Conservation (phyloP, 2,329 filamentous ascomycete genomes). For the Calonectria pauciramosa region DNA sequence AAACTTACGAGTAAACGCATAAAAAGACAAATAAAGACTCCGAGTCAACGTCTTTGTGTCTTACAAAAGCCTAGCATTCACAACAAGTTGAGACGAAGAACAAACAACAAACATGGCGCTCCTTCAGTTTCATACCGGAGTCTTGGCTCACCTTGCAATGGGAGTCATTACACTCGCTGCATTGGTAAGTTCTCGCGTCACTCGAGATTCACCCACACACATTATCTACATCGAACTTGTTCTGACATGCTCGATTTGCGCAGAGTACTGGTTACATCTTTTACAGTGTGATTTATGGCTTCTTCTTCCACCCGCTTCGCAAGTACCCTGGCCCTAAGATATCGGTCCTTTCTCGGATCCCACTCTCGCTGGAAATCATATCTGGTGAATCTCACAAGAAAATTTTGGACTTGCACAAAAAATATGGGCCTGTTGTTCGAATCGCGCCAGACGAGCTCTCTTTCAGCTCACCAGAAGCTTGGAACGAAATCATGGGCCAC, state of each 20-base stretch:
- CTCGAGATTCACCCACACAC: background rate
- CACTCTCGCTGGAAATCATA: background rate
- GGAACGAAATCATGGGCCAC: conserved; percentile 23
- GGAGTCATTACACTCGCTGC: background rate
- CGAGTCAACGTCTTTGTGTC: background rate
- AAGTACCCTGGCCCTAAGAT: background rate
- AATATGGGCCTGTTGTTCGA: conserved; percentile 53
- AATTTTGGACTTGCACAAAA: conserved; percentile 30
- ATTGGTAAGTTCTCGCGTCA: background rate
- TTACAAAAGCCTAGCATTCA: background rate
- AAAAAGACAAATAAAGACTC: background rate
- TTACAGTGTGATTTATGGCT: background rate
- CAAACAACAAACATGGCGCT: background rate
- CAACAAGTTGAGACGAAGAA: background rate
- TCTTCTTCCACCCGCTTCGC: background rate
- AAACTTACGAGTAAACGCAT: background rate
- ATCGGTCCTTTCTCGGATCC: background rate
- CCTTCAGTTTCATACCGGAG: background rate
- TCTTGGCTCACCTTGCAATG: background rate
- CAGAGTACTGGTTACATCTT: background rate
- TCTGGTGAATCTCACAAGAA: background rate
- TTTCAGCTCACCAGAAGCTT: conserved; percentile 18
- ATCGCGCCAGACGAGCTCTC: conserved; percentile 55
- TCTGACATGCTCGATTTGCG: background rate
- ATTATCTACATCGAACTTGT: background rate